Conservation (phyloP, 169 alveolate species). For the Plasmodium gonderi region DNA sequence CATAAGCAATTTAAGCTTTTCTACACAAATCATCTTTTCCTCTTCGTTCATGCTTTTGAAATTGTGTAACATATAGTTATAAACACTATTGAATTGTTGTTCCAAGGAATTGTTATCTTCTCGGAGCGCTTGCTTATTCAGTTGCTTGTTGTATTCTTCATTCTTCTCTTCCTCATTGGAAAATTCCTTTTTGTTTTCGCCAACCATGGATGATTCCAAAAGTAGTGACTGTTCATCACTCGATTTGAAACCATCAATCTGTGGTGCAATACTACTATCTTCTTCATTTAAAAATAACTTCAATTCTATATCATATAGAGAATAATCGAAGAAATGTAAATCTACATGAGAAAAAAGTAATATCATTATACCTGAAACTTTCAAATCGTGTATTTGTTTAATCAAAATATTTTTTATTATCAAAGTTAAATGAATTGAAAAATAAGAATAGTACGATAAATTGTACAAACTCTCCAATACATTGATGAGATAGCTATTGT, state of each 20-base stretch:
- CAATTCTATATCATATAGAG: slow-evolving; percentile 35
- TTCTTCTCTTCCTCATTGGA: neutral
- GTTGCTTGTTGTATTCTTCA: neutral
- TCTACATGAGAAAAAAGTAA: slow-evolving; percentile 29
- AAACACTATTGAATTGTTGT: slow-evolving; percentile 6
- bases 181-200: neutral
- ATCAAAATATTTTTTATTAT: slow-evolving; percentile 49
- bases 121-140: neutral
- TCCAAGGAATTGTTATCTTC: neutral
- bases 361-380: slow-evolving; percentile 47
- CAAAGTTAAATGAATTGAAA: slow-evolving; percentile 45
- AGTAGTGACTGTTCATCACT: neutral
- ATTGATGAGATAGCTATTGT: slow-evolving; percentile 53
- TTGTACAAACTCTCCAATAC: slow-evolving; percentile 34
- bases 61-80: slow-evolving; percentile 13
- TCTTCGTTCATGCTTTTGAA: slow-evolving; percentile 26
- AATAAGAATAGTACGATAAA: slow-evolving; percentile 58
- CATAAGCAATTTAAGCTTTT: slow-evolving; percentile 32
- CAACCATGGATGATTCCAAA: neutral
- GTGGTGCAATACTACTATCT: neutral
- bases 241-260: neutral
- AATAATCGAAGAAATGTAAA: slow-evolving; percentile 52
- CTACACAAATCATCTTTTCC: slow-evolving; percentile 6
- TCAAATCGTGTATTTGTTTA: slow-evolving; percentile 68
- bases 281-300: slow-evolving; percentile 45